Evolutionary conservation across 2,329 filamentous ascomycete species (phyloP), one percentile per base, ranked within the genome.

Genomic region (Emergomyces orientalis): DNA sequence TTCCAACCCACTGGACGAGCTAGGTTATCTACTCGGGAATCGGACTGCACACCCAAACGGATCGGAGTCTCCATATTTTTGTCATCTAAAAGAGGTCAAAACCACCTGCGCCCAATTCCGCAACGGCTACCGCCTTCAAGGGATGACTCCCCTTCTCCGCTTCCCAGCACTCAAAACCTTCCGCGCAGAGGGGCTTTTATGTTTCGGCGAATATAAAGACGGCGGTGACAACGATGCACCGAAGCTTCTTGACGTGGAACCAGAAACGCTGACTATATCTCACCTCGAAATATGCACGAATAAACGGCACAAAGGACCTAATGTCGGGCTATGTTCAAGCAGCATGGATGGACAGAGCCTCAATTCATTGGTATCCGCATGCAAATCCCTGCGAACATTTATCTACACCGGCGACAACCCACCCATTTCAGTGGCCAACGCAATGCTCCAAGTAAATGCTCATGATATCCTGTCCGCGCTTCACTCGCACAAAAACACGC

Each of bases 151-250:
- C 22, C 56, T 59, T 45, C 37, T 59, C n/a, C 56, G 22, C 37
- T 43, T 59, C 11, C 56, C 56, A 59, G 56, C 56, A 25, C 34
- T 59, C 32, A n/a, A 43, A 43, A 43, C 56, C 17, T 41, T 59
- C 25, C 34, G 34, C 22, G 56, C 37, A 59, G 56, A 59, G 27
- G 56, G 56, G 17, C 17, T 43, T 59, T 13, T n/a, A 45, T 8
- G 22, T 45, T 59, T n/a, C 22, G 27, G 37, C 9, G 37, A 27
- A 59, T 59, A 59, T 22, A 25, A 11, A n/a, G 25, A 43, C n/a
- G 32, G 30, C 37, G n/a, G 17, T 1, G 47, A 22, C 43, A 45
- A 13, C 9, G 30, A 19, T 32, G 3, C 56, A 19, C 34, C 34
- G 6, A 17, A 30, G 14, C 7, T 45, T 37, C 9, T 37, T 30